Percentiles rank a stretch among this genome's conserved stretches.
These are phyloP conservation scores for Chaetomium tenue DNA, from an alignment of 495 filamentous ascomycete genomes.

Conservation along the genomic window DNA sequence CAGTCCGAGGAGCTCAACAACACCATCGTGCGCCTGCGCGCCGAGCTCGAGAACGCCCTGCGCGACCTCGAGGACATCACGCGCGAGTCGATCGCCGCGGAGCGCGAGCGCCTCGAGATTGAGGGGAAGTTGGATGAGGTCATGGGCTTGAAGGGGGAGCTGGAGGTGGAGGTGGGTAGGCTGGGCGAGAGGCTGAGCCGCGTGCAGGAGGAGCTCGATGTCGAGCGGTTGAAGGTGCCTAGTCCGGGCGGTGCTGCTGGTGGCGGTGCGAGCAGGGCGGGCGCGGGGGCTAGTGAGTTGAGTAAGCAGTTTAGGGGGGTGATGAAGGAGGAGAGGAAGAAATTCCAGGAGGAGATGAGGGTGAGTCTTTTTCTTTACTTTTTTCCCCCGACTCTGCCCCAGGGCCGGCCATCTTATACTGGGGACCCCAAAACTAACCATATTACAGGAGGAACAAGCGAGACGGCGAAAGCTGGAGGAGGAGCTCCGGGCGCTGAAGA, in stretches of 20 bases:
- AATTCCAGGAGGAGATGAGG: constrained; percentile 51
- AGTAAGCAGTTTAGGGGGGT: constrained; percentile 43
- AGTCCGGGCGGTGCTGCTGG: constrained; percentile 7
- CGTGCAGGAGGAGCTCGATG: constrained; percentile 48
- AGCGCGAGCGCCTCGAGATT: constrained; percentile 80
- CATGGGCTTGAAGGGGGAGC: constrained; percentile 29
- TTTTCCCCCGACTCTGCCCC: background rate
- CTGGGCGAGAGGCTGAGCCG: constrained; percentile 37
- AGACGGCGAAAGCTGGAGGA: constrained; percentile 48
- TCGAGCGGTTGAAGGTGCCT: constrained; percentile 41
- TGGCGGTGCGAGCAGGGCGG: constrained; percentile 24
- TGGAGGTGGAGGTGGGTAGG: constrained; percentile 40
- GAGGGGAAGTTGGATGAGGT: constrained; percentile 54
- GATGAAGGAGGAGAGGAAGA: constrained; percentile 53
- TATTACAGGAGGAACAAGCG: constrained; percentile 47
- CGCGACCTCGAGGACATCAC: constrained; percentile 86
- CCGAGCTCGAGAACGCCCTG: constrained; percentile 77
- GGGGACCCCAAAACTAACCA: constrained; percentile 19
- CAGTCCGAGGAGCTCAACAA: constrained; percentile 64
- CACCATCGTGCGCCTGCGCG: constrained; percentile 64
- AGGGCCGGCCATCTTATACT: too few relatives aligned
- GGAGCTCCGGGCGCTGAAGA: constrained; percentile 43
- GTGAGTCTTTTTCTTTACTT: constrained; percentile 34
- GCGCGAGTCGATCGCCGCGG: constrained; percentile 77
- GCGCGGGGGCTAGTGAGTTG: constrained; percentile 34